Base-by-base conservation (phyloP, 768 basidiomycete species). In the Holtermannia corniformis region DNA sequence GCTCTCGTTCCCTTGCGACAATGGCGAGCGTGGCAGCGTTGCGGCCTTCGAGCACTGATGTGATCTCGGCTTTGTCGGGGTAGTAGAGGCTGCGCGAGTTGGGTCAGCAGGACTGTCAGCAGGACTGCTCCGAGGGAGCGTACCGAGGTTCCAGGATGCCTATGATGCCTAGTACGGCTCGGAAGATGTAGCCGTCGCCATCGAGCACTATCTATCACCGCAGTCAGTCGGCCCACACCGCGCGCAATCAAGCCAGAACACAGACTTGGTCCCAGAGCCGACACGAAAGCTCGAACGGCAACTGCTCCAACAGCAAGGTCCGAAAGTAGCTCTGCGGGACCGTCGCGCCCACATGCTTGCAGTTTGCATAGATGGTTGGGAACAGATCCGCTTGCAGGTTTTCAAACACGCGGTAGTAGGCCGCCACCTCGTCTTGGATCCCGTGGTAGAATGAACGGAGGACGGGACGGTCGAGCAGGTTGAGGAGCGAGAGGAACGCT, bases 311-410 rank as follows among this genome's bases (percentile, higher is more conserved):
- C 41, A 72, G 57, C 57, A 72, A 27, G 22, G 63, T 61, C 47
- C 66, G 59, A 44, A 72, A 72, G 45, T 63, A 72, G 23, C 66
- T 59, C 48, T 70, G 62, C 3, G 70, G 70, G 16, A 72, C 47
- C 22, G 63, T 56, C 23, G 70, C 46, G 11, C 67, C 70, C 3
- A 70, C 52, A 53, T 67, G 65, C 51, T 68, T 70, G 47, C 66
- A 68, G 52, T 72, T 72, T 12, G 70, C 68, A 47, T 62, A 72
- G 32, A 72, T 70, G 45, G 64, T 68, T 0, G 70, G 70, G 46
- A 65, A 72, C 2, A 49, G 49, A 49, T 72, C 70, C 21, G 66
- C 66, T 46, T 72, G 66, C 2, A 72, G 61, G 28, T 68, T 70
- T 47, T 72, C 70, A 26, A 72, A 64, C 3, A 70, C 70, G 41